These are phyloP conservation scores for Trichoderma gamsii DNA, from an alignment of 495 filamentous ascomycete genomes.

Conservation along the genomic window DNA sequence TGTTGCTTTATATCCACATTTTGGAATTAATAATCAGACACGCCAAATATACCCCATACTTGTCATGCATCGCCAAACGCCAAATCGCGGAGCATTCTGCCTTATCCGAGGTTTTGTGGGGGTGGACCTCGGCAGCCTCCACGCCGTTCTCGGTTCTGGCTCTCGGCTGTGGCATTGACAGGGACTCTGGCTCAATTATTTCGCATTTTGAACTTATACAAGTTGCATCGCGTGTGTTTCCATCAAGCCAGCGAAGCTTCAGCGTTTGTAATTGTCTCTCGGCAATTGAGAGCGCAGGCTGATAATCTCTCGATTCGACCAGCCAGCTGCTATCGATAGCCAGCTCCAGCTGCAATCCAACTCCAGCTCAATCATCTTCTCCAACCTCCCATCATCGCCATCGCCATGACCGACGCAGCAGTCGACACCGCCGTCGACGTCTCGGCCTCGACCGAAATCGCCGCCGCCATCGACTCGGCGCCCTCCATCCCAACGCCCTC, in stretches of 20 bases:
- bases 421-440: background rate
- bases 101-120: slow-evolving; percentile 13
- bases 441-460: background rate
- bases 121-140: slow-evolving; percentile 9
- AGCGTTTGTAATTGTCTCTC: too few species aligned
- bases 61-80: too few species aligned
- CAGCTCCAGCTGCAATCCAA: background rate
- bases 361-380: background rate
- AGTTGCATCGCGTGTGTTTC: too few species aligned
- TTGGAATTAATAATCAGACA: too few species aligned
- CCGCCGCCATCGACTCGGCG: slow-evolving; percentile 1
- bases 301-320: too few species aligned
- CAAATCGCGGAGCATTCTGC: background rate
- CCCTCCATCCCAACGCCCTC: background rate
- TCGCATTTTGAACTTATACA: too few species aligned
- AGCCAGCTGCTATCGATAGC: background rate
- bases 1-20: too few species aligned
- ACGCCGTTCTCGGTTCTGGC: background rate
- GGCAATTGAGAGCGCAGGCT: too few species aligned
- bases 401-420: background rate
- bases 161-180: too few species aligned
- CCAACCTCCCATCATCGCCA: background rate
- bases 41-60: too few species aligned
- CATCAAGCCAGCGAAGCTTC: too few species aligned
- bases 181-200: background rate